Evolutionary conservation across 2,329 filamentous ascomycete species (phyloP), one percentile per base, ranked within the genome.

Genomic region (Verruconis gallopava): DNA sequence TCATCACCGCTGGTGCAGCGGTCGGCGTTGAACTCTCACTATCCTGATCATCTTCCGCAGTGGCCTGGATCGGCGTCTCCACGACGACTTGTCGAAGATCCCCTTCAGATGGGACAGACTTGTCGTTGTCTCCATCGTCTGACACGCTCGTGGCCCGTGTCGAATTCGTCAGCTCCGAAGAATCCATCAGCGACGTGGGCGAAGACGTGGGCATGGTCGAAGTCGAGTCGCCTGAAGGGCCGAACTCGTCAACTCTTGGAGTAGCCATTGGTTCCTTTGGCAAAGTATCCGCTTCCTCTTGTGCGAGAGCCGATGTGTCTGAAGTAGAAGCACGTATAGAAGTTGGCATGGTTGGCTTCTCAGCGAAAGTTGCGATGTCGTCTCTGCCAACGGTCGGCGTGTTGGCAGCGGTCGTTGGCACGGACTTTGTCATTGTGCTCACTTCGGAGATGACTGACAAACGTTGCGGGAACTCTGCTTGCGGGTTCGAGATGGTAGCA

Each of bases 131-230:
- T 21, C 41, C 38, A 13, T 18, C 20, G 14, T 43, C 41, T 21
- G 35, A 38, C 11, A 43, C 41, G 13, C 21, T 28, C 4, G 41
- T 43, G 17, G 41, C 30, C 6, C 34, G n/a, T 13, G 41, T 38
- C 4, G 41, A 43, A 15, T 17, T n/a, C 30, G 30, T 37, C 14
- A 19, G 18, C 6, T 14, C 41, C 13, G 41, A 37, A 3, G 41
- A 43, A 17, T 38, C 41, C 14, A 33, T 21, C 4, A 21, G 5
- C 6, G 41, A 43, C 18, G 35, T 32, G 14, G 41, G 41, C 13
- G 41, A 43, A 5, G 40, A 42, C 13, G 40, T 33, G 15, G 30
- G 25, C 6, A 30, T 9, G 25, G 25, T n/a, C 6, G 25, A n/a
- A n/a, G n/a, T 9, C n/a, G 25, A 30, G 6, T 30, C 25, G 25